Base-by-base conservation (phyloP, 257 asterid species). In the Cordia subcordata region DNA sequence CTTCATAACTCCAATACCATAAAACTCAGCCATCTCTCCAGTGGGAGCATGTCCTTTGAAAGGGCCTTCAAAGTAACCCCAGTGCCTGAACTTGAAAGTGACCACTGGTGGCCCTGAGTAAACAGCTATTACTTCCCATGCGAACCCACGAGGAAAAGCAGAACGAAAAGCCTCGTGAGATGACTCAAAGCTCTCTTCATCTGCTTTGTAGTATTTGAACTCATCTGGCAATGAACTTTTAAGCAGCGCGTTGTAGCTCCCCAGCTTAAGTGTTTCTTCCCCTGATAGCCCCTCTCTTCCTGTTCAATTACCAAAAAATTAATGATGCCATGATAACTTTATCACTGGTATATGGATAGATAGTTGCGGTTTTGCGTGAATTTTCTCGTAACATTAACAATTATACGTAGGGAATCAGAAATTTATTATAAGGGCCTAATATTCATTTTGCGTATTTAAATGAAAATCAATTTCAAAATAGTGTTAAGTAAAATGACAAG, bases 31-130 rank as follows among this genome's bases (percentile, higher is more conserved):
- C 77, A 85, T 52, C 13, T 90, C 82, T 16, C 95, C 87, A 0
- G 97, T 87, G 9, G 96, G 90, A 11, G 86, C 78, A 53, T 79
- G 86, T 9, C 79, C 86, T 59, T 90, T 84, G 76, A 84, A 90
- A 13, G 93, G 90, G 0, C 96, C 97, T 77, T 90, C 96, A 49
- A 85, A 90, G 69, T 69, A 90, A 35, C 96, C 97, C 97, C 97
- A 90, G 38, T 90, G 97, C 75, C 97, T 68, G 69, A 82, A 90
- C 71, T 90, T 90, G 69, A 75, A 87, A n/a, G 87, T 47, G 8
- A 90, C 71, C 8, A 81, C 53, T 0, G 97, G 97, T 5, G 97
- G 97, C 0, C 87, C 91, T 0, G 96, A 78, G 49, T 81, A 85
- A 4, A 90, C 97, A 0, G 73, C 73, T 23, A 81, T 49, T 46